Conservation (phyloP, 2,329 filamentous ascomycete species). For the Fusarium anthophilum region DNA sequence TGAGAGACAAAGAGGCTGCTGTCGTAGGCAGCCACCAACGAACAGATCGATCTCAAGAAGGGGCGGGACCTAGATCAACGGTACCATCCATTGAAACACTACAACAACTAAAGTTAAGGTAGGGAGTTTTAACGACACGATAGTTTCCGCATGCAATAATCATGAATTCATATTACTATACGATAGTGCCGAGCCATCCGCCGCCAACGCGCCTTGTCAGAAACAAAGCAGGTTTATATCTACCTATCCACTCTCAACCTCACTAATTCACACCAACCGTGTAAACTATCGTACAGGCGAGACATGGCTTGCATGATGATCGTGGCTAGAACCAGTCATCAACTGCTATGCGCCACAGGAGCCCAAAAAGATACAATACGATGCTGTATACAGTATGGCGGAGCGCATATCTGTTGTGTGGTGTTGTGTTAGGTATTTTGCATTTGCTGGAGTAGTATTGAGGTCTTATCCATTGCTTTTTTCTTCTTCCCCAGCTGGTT, state of each 20-base stretch:
- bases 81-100: slow-evolving; percentile 18
- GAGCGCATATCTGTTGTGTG: not conserved
- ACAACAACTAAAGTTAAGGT: slow-evolving; percentile 5
- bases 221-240: slow-evolving; percentile 18
- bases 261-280: not conserved
- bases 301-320: slow-evolving; percentile 41
- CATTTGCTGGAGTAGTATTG: slow-evolving; percentile 13
- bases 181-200: slow-evolving; percentile 28
- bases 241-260: not conserved
- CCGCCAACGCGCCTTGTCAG: not conserved
- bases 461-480: not conserved
- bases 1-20: slow-evolving; percentile 18
- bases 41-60: slow-evolving; percentile 29
- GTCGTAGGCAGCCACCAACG: slow-evolving; percentile 29
- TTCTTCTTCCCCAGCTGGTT: slow-evolving; percentile 25
- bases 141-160: slow-evolving; percentile 30
- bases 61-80: slow-evolving; percentile 25
- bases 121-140: not conserved
- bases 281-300: slow-evolving; percentile 22
- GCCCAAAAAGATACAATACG: not conserved
- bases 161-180: slow-evolving; percentile 1
- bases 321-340: slow-evolving; percentile 23
- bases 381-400: slow-evolving; percentile 19
- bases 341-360: slow-evolving; percentile 30
- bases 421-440: not conserved